Base-by-base conservation (phyloP, 208 protist species). In the Lotmaria passim region DNA sequence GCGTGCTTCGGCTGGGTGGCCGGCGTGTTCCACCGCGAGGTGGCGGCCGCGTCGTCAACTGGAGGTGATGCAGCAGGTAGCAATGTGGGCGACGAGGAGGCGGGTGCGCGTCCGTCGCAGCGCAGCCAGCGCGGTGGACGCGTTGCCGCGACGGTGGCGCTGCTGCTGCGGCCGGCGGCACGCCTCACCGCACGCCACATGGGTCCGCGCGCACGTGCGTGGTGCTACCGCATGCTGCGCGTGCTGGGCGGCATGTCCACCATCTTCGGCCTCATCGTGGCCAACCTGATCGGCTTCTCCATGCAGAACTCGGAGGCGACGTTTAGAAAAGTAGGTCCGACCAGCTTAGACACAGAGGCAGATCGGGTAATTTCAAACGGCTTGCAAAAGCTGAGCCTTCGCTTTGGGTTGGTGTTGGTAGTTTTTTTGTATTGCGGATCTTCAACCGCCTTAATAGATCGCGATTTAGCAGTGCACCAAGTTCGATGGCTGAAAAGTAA, bases 261-360 rank as follows among this genome's bases (percentile, higher is more conserved):
- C 6, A 51, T 90, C 8, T 65, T 81, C 39, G 70, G 71, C 11
- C 65, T 95, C 23, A 79, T 90, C 46, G 50, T 84, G 8, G 78
- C 86, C 6, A 95, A 95, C 47, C 62, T 92, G 14, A 65, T 89
- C 11, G 88, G 88, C 30, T 93, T 88, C 64, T 71, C 57, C 38
- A 46, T 53, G 58, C 58, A 64, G 44, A 64, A 52, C 15, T 28
- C 44, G 28, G 41, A 21, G 14, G 58, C 44, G 2, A 50, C 5
- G 24, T 8, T 64, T 3, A n/a, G 23, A 34, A 50, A 64, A n/a
- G n/a, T n/a, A 3, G 47, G 62, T 0, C 1, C 2, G 1, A 50
- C 36, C 0, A 15, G 41, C 2, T 17, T 28, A 23, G 3, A 46
- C 17, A 36, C 48, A 8, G 55, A 71, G 1, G 53, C 65, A 2